Base-by-base conservation (phyloP, 768 basidiomycete species). In the Boletus rubescentipes region DNA sequence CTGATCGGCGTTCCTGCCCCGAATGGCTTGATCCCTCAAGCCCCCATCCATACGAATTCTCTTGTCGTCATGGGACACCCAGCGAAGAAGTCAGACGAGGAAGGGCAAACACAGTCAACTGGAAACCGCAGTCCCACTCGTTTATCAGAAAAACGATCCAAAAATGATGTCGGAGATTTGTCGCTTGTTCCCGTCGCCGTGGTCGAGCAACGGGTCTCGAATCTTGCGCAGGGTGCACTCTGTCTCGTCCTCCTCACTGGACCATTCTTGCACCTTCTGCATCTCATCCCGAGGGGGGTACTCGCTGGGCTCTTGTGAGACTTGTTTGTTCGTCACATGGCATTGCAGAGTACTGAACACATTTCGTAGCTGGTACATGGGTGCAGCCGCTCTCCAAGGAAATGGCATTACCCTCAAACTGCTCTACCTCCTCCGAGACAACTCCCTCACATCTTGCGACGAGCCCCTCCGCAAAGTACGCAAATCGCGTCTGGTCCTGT, bases 141-240 rank as follows among this genome's bases (percentile, higher is more conserved):
- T 41, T 69, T 62, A 36, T 58, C 61, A 15, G 68, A 71, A 40
- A 66, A 68, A 9, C 63, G 46, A 23, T 59, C 45, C 14, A 62
- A 57, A 38, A 31, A 20, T 4, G 63, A 16, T 57, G 30, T 14
- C 5, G 9, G n/a, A n/a, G n/a, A 29, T 52, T 18, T 60, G 1
- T 36, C 7, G 31, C 71, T 87, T 63, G 76, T 83, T 0, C 86
- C 88, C 2, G 59, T 90, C 9, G 81, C 81, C 0, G 89, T 97
- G 2, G 89, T 97, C 5, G 94, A 98, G 67, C 94, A 97, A 71
- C 80, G 94, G n/a, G 84, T 92, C 11, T 95, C 92, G 9, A 95
- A 97, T 66, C 78, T 97, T 18, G 87, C 85, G 0, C 90, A 97
- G 68, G 92, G 95, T 20, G 70, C 82, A 12, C 70, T 92, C 32